Evolutionary conservation across 2,329 filamentous ascomycete genomes (phyloP), one percentile per base, ranked within the genome.

Genomic region (Cytospora leucostoma): DNA sequence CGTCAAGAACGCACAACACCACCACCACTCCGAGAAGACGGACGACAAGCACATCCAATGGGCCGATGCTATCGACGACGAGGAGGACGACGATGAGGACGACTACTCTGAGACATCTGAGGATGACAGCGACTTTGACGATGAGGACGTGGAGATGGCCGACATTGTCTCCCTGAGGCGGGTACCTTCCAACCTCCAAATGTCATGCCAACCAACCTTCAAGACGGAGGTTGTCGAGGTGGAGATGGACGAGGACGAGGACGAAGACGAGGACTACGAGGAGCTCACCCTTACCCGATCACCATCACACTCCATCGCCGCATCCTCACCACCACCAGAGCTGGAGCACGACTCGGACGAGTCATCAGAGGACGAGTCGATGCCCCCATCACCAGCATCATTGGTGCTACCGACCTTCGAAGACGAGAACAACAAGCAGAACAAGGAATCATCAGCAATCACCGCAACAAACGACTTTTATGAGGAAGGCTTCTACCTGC

Each of bases 21-120:
- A 56, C 40, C 47, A 19, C 53, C 35, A 19, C 38, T n/a, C 52
- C 27, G 65, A 78, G 70, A 75, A 60, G 72, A 79, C 38, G 66
- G 82, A 89, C 69, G 84, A 91, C 67, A 86, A 85, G 75, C 91
- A 91, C 79, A 87, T 96, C 70, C 90, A 94, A 82, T 97, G 92
- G 92, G 91, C 91, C 72, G 91, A 96, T 76, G 83, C 85, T 62
- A 84, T 93, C 67, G 82, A 85, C 65, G 90, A 93, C 76, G 88
- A 91, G 68, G 79, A 84, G 58, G 86, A 91, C 74, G 87, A 44
- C 40, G 40, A 44, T 7, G 40, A 90, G 69, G 87, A 91, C 68
- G 84, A 84, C 68, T 80, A 82, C 68, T 82, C 80, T 65, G 84
- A 87, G 62, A 84, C 81, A 15, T 74, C 77, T 55, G 75, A 82